A percentile compares a stretch with the other conserved stretches of the same genome.
Evolutionary conservation across 108 stramenopile species (phyloP).

Genomic region (Cyclostephanos invisitatus): DNA sequence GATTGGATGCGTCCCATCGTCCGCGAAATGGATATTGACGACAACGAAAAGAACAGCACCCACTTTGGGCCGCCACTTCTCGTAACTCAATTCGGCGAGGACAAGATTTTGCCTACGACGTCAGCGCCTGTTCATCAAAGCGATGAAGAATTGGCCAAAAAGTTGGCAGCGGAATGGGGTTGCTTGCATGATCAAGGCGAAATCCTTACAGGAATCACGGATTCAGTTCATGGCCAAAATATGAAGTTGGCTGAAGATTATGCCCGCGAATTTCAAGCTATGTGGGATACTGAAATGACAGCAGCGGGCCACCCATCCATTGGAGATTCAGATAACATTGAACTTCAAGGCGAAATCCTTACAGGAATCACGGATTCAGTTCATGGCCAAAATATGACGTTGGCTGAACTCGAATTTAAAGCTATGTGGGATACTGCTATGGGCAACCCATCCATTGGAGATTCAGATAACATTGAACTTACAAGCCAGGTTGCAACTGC

Average conservation of each 20-base stretch:
- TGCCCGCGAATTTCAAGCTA: conserved; percentile 57
- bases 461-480: not conserved
- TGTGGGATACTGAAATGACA: conserved; percentile 51
- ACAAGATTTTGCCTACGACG: not conserved
- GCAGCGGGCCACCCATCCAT: not conserved
- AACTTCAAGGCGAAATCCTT: conserved; percentile 2
- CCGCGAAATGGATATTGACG: not conserved
- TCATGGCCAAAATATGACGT: conserved; percentile 9
- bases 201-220: not conserved
- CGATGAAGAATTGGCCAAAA: conserved; percentile 59
- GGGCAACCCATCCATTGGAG: not conserved
- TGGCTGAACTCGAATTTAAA: conserved; percentile 59
- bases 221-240: not conserved
- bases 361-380: not conserved
- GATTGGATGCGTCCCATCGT: too few species aligned
- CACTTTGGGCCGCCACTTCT: conserved; percentile 15
- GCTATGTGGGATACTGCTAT: conserved; percentile 57
- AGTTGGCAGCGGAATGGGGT: conserved; percentile 60
- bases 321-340: not conserved
- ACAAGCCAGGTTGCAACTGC: conserved; percentile 32
- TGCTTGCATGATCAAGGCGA: conserved; percentile 28
- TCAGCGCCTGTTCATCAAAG: conserved; percentile 28
- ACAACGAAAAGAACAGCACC: conserved; percentile 5
- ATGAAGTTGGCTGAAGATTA: conserved; percentile 56
- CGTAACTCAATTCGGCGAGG: conserved; percentile 32